A percentile compares a stretch with the other conserved stretches of the same genome.
Evolutionary conservation across 257 asterid genomes (phyloP).

Genomic region (Handroanthus guayacan): DNA sequence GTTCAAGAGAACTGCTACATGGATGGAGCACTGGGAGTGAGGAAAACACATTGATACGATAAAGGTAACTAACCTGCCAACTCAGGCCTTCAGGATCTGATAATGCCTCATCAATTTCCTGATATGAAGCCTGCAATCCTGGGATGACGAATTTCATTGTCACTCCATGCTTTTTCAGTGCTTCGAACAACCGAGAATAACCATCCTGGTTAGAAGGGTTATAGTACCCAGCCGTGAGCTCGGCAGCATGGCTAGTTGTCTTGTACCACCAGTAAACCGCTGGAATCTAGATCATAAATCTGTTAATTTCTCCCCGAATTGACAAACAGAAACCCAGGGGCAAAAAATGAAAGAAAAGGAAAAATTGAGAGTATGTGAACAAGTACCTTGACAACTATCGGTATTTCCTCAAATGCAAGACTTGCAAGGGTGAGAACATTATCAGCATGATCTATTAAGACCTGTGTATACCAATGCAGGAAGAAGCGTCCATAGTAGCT

Average conservation of each 20-base stretch:
- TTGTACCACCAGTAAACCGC: slow-evolving; percentile 80
- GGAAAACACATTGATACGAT: background rate
- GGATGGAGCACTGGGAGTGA: background rate
- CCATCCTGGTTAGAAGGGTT: slow-evolving; percentile 73
- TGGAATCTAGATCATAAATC: slow-evolving; percentile 57
- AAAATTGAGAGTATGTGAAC: background rate
- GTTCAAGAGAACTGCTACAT: background rate
- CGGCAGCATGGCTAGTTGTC: slow-evolving; percentile 79
- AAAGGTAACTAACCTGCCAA: slow-evolving; percentile 68
- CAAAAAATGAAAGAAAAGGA: background rate
- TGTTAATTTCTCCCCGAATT: slow-evolving; percentile 25
- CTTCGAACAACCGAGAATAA: slow-evolving; percentile 57
- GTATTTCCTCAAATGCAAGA: slow-evolving; percentile 67
- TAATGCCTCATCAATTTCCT: slow-evolving; percentile 54
- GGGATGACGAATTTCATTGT: slow-evolving; percentile 53
- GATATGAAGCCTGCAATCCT: slow-evolving; percentile 50
- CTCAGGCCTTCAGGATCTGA: slow-evolving; percentile 68
- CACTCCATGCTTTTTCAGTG: slow-evolving; percentile 60
- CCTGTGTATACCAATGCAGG: slow-evolving; percentile 66
- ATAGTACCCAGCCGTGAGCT: slow-evolving; percentile 76
- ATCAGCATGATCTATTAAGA: slow-evolving; percentile 70
- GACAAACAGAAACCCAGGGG: background rate
- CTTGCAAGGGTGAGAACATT: slow-evolving; percentile 64
- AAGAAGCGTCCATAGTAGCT: slow-evolving; percentile 77
- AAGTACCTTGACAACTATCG: slow-evolving; percentile 63